Base-by-base conservation (phyloP, 139 green algal species). In the Closterium sp. region DNA sequence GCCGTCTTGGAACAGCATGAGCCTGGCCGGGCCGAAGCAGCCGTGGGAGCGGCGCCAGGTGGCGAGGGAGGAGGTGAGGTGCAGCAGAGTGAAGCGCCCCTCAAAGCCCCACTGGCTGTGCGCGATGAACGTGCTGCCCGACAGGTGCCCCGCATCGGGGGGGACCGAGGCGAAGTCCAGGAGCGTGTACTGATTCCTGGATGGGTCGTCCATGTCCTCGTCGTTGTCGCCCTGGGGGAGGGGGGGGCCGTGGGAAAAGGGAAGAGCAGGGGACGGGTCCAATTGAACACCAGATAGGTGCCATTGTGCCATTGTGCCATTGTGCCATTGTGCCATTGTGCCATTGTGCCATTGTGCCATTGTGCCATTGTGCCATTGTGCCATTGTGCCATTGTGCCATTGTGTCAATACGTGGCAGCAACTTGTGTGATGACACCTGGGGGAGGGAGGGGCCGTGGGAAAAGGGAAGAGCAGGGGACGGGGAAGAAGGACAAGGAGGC, bases 1-100 rank as follows among this genome's bases (percentile, higher is more conserved):
- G 30, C 64, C 64, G 34, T 90, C 87, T 7, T 90, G 87, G 87
- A 66, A 90, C 25, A 90, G 87, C n/a, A 90, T 33, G 28, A 90
- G 31, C 28, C 87, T 31, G 30, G 87, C 87, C 1, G 87, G 87
- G 64, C 87, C 87, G 64, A 90, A 90, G 87, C 87, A 90, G 30
- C 87, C 87, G 0, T 84, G 87, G 4, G 19, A 25, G n/a, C 64
- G 55, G n/a, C 87, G 55, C 87, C 87, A 90, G 55, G 30, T 34
- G 31, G 33, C 30, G 87, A 90, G 85, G 64, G 31, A 34, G 30
- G 87, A 83, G n/a, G 85, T 8, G 30, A 90, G n/a, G 33, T 90
- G 55, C 30, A 90, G 64, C 3, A 90, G 55, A 25, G 33, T 83
- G 87, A 90, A 90, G 55, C 33, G 87, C 9, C 32, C 87, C 32